phyloP scores from a whole-genome alignment of 352 stramenopile species.

The Lagenidium giganteum region DNA sequence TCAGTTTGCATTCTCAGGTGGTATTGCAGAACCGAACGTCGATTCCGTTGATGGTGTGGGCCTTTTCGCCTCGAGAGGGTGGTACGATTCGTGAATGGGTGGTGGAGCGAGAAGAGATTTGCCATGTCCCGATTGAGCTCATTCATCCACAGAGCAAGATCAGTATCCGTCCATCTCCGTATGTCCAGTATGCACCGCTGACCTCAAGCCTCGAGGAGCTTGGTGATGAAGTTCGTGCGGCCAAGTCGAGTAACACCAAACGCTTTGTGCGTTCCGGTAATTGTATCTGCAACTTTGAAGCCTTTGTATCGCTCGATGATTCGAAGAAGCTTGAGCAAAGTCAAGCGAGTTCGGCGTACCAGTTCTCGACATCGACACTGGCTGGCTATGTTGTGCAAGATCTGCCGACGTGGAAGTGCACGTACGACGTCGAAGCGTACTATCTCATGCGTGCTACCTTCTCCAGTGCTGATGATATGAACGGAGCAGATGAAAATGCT shows the following conservation, averaged over 20 bases:
- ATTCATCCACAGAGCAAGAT: conserved; percentile 87
- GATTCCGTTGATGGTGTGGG: conserved; percentile 85
- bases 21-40: conserved; percentile 85
- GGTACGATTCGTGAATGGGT: conserved; percentile 69
- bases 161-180: conserved; percentile 77
- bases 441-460: conserved; percentile 84
- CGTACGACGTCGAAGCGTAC: conserved; percentile 85
- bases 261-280: conserved; percentile 75
- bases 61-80: conserved; percentile 77
- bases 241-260: conserved; percentile 72
- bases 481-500: conserved; percentile 9
- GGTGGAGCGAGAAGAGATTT: conserved; percentile 79
- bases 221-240: conserved; percentile 58
- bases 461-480: conserved; percentile 48
- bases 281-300: conserved; percentile 80
- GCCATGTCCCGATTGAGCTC: conserved; percentile 75
- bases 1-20: conserved; percentile 83
- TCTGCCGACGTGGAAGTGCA: conserved; percentile 83
- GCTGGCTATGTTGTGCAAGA: conserved; percentile 82
- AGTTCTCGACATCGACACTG: conserved; percentile 35
- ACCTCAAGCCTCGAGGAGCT: conserved; percentile 79
- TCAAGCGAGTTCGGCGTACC: conserved; percentile 29
- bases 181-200: conserved; percentile 80
- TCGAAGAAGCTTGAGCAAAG: conserved; percentile 28
- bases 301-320: conserved; percentile 68